A percentile compares a stretch with the other conserved stretches of the same genome.
phyloP scores from a whole-genome alignment of 202 grass and related monocot genomes.

The Schoenoplectus tabernaemontani region DNA sequence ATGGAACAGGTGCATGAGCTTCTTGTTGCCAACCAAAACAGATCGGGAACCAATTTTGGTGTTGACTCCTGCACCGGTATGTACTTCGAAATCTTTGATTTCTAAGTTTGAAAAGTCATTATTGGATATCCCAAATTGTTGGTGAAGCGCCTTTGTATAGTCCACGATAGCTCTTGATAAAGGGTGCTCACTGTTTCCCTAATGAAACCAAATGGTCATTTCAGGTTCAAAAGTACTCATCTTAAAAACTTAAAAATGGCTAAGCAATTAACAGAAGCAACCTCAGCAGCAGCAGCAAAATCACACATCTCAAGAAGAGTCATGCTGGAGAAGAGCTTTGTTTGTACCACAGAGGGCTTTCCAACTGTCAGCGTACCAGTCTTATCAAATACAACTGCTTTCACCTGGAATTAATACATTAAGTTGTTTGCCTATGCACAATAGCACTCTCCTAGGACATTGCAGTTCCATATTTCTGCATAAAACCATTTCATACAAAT shows the following conservation, averaged over 20 bases:
- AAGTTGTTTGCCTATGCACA: not conserved
- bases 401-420: constrained; percentile 41
- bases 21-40: constrained; percentile 90
- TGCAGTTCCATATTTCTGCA: not conserved
- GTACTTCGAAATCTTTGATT: constrained; percentile 79
- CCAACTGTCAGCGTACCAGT: constrained; percentile 89
- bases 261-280: constrained; percentile 15
- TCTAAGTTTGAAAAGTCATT: constrained; percentile 46
- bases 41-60: constrained; percentile 55
- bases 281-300: constrained; percentile 87
- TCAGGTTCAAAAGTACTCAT: not conserved
- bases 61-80: constrained; percentile 77
- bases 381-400: constrained; percentile 92
- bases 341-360: constrained; percentile 87
- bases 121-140: constrained; percentile 54
- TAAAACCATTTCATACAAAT: not conserved
- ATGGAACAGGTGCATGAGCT: constrained; percentile 75
- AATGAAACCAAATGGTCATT: constrained; percentile 3
- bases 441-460: not conserved
- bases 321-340: constrained; percentile 70
- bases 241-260: constrained; percentile 2
- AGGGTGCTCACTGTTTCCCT: constrained; percentile 95
- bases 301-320: constrained; percentile 68
- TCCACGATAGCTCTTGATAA: constrained; percentile 82
- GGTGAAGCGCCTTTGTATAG: constrained; percentile 67